phyloP scores from a whole-genome alignment of 2,329 filamentous ascomycete genomes.

The Claviceps arundinis region DNA sequence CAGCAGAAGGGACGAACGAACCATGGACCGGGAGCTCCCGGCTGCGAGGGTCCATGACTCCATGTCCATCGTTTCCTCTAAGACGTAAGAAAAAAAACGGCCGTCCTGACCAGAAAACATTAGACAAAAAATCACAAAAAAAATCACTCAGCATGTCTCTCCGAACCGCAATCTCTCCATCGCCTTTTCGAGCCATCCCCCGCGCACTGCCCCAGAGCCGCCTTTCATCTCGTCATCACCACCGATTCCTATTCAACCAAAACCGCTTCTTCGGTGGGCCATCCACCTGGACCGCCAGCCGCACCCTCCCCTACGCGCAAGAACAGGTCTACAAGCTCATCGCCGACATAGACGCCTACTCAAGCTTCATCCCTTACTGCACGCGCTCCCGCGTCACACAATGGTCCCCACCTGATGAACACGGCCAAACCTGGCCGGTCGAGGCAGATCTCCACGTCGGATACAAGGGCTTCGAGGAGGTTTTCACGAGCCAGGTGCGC shows the following conservation, averaged over 20 bases:
- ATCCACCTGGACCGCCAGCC: conserved; percentile 49
- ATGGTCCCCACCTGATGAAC: conserved; percentile 45
- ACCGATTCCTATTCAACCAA: conserved; percentile 7
- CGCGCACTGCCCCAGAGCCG: background rate
- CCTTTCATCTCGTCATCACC: background rate
- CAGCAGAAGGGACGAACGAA: background rate
- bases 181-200: background rate
- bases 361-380: conserved; percentile 85
- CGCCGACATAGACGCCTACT: conserved; percentile 77
- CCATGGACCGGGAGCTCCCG: background rate
- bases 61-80: background rate
- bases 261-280: conserved; percentile 1
- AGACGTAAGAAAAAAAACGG: background rate
- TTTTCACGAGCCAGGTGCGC: conserved; percentile 65
- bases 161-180: background rate
- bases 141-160: background rate
- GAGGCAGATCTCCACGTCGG: conserved; percentile 72
- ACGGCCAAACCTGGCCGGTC: conserved; percentile 48
- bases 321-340: conserved; percentile 69
- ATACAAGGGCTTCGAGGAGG: conserved; percentile 72
- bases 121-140: background rate
- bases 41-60: background rate
- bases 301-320: conserved; percentile 63
- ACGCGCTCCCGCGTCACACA: conserved; percentile 61
- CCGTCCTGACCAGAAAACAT: too few species aligned